phyloP scores from a whole-genome alignment of 805 yeast genomes.

The Lipomyces orientalis region DNA sequence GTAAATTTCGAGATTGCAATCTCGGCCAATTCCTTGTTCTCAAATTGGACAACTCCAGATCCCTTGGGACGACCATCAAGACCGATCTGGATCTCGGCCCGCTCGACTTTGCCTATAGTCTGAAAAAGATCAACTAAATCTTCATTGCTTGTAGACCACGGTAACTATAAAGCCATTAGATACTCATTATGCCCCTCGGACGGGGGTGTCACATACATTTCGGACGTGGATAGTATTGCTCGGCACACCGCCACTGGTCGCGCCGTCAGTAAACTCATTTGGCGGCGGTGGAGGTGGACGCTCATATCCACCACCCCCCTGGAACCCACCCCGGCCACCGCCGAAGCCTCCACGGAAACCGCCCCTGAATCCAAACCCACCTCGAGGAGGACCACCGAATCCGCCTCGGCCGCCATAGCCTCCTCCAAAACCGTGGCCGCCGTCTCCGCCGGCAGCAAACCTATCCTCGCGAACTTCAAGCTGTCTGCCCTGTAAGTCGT shows the following conservation, averaged over 20 bases:
- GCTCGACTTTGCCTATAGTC: slow-evolving; percentile 74
- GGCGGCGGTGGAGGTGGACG: slow-evolving; percentile 28
- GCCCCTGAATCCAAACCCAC: slow-evolving; percentile 19
- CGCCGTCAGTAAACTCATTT: slow-evolving; percentile 67
- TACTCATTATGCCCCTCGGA: not conserved
- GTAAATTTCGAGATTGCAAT: slow-evolving; percentile 75
- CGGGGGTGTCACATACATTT: slow-evolving; percentile 48
- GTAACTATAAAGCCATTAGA: slow-evolving; percentile 52
- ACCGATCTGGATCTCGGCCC: slow-evolving; percentile 75
- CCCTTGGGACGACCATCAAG: slow-evolving; percentile 75
- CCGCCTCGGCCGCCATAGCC: slow-evolving; percentile 19
- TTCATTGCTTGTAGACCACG: slow-evolving; percentile 84
- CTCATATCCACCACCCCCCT: slow-evolving; percentile 12
- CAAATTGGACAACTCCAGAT: slow-evolving; percentile 82
- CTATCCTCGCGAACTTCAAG: slow-evolving; percentile 81
- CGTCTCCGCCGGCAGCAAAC: slow-evolving; percentile 31
- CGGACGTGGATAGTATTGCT: slow-evolving; percentile 68
- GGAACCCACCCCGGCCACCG: slow-evolving; percentile 11
- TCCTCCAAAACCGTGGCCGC: slow-evolving; percentile 36
- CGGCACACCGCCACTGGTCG: slow-evolving; percentile 64
- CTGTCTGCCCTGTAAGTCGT: slow-evolving; percentile 73
- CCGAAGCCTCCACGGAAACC: slow-evolving; percentile 15
- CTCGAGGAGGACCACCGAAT: slow-evolving; percentile 2
- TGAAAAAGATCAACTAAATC: slow-evolving; percentile 86
- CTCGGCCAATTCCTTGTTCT: slow-evolving; percentile 68